A percentile compares a stretch with the other conserved stretches of the same genome.
Conservation (phyloP, 768 basidiomycete species). For the Boletus reticulatus region DNA sequence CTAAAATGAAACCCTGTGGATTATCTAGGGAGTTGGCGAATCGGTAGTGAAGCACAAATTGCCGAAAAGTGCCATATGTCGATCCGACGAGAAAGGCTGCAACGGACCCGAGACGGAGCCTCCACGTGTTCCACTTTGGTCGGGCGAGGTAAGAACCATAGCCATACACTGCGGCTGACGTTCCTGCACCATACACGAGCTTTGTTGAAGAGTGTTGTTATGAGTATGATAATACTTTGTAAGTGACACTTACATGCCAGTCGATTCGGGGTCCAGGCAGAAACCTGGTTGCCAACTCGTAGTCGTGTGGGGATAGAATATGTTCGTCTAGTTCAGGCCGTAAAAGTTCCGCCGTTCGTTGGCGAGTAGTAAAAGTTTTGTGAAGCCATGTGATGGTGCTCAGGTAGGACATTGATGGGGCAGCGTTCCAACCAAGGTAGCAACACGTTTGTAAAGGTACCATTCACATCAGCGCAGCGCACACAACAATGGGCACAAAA, state of each 20-base stretch:
- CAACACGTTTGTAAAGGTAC: background rate
- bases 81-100: slow-evolving; percentile 29
- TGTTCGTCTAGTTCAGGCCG: slow-evolving; percentile 30
- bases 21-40: slow-evolving; percentile 32
- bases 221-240: background rate
- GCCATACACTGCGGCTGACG: slow-evolving; percentile 23
- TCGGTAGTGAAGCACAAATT: slow-evolving; percentile 27
- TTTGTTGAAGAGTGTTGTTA: slow-evolving; percentile 7
- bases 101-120: slow-evolving; percentile 23
- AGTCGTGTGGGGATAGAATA: slow-evolving; percentile 44
- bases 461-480: slow-evolving; percentile 3
- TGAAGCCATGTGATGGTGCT: slow-evolving; percentile 37
- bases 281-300: slow-evolving; percentile 52
- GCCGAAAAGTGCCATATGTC: slow-evolving; percentile 34
- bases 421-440: background rate
- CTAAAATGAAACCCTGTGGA: slow-evolving; percentile 28
- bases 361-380: slow-evolving; percentile 44
- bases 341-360: slow-evolving; percentile 30
- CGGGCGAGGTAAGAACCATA: slow-evolving; percentile 27
- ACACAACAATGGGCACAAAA: slow-evolving; percentile 4
- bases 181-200: slow-evolving; percentile 21
- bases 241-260: slow-evolving; percentile 39
- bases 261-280: slow-evolving; percentile 48
- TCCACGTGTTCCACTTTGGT: slow-evolving; percentile 27
- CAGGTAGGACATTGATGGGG: slow-evolving; percentile 24